Evolutionary conservation across 768 basidiomycete species (phyloP).

Genomic region (Rhodotorula sphaerocarpa): DNA sequence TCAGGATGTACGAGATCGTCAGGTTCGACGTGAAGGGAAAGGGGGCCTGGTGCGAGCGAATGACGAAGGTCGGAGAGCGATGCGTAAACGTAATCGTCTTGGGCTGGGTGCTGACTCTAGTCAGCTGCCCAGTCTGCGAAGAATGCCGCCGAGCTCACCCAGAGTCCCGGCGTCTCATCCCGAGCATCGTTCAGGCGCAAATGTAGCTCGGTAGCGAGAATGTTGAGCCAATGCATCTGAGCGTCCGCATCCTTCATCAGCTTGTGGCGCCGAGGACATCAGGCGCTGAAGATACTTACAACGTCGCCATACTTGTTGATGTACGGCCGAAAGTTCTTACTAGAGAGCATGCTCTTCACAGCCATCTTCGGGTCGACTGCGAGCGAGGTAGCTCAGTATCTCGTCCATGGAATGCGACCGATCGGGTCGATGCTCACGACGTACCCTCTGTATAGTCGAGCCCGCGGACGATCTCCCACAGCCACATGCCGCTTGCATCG

Average conservation of each 20-base stretch:
- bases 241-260: no score
- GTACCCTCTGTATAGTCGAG: constrained; percentile 81
- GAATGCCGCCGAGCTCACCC: constrained; percentile 23
- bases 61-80: constrained; percentile 59
- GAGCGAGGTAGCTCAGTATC: background rate
- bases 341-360: constrained; percentile 86
- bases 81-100: constrained; percentile 76
- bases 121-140: background rate
- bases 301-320: constrained; percentile 68
- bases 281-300: constrained; percentile 36
- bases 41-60: constrained; percentile 69
- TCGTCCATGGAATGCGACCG: no score
- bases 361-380: constrained; percentile 76
- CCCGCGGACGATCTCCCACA: constrained; percentile 78
- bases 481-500: constrained; percentile 58
- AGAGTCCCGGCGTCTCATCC: constrained; percentile 53
- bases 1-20: constrained; percentile 65
- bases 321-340: constrained; percentile 81
- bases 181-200: constrained; percentile 76
- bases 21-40: constrained; percentile 75
- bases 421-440: background rate
- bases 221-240: constrained; percentile 70
- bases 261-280: background rate
- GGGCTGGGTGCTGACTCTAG: constrained; percentile 58
- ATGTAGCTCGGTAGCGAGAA: constrained; percentile 82